Evolutionary conservation across 2,329 filamentous ascomycete genomes (phyloP).

Genomic region (Kalmusia sp.): DNA sequence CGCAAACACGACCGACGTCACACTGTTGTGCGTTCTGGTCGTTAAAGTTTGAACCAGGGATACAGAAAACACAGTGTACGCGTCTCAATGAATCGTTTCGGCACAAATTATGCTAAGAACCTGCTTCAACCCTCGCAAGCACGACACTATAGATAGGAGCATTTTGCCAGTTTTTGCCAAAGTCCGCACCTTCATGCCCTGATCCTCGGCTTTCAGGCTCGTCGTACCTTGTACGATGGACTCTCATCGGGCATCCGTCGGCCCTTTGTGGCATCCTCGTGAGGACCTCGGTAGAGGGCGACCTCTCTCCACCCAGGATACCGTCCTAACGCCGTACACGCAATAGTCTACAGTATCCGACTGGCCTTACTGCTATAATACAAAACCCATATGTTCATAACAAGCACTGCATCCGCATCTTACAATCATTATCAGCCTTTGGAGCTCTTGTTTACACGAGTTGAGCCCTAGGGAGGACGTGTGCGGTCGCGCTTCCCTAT

Average conservation of each 20-base stretch:
- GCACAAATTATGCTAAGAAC: background rate
- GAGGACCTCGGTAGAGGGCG: no score
- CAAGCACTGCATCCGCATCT: background rate
- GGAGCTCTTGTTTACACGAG: background rate
- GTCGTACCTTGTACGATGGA: no score
- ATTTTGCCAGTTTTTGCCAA: background rate
- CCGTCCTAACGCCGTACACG: no score
- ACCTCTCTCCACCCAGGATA: no score
- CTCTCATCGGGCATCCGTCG: no score
- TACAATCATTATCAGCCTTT: background rate
- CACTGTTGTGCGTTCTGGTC: background rate
- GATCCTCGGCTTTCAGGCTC: background rate
- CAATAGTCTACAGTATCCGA: no score
- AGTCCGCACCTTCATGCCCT: background rate
- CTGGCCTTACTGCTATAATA: no score
- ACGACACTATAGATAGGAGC: background rate
- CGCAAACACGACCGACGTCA: background rate
- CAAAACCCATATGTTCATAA: background rate
- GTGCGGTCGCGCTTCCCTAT: constrained; percentile 8
- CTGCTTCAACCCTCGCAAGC: background rate
- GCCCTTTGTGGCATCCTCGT: no score
- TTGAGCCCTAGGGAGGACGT: background rate
- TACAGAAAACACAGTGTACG: background rate
- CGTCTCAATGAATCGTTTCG: background rate
- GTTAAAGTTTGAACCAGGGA: background rate